A percentile compares a stretch with the other conserved stretches of the same genome.
phyloP scores from a whole-genome alignment of 2,329 filamentous ascomycete species.

The Penicillium rolfsii region DNA sequence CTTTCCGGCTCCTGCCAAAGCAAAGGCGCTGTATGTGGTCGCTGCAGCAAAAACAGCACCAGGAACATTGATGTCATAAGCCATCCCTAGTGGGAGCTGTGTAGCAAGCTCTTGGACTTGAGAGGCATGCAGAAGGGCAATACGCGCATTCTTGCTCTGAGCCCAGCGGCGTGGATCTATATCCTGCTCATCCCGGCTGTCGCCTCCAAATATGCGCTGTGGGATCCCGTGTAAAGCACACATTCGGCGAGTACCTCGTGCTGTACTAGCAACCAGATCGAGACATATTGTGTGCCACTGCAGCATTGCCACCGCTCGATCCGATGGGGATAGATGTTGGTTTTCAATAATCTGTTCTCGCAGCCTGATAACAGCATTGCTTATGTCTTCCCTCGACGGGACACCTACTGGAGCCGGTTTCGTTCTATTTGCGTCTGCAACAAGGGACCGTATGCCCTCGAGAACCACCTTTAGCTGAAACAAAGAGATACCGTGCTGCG shows the following conservation, averaged over 20 bases:
- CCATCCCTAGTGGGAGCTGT: conserved; percentile 10
- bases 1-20: conserved; percentile 1
- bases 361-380: background rate
- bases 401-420: conserved; percentile 1
- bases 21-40: conserved; percentile 10
- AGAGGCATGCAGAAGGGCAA: conserved; percentile 14
- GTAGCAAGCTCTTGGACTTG: conserved; percentile 15
- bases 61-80: conserved; percentile 18
- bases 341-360: background rate
- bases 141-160: conserved; percentile 10
- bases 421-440: conserved; percentile 3
- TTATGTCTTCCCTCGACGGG: background rate
- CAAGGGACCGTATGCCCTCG: conserved; percentile 1
- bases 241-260: conserved; percentile 15
- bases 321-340: background rate
- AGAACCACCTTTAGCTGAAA: background rate
- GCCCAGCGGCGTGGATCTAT: conserved; percentile 16
- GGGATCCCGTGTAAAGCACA: conserved; percentile 13
- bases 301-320: conserved; percentile 10
- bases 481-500: background rate
- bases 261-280: conserved; percentile 11
- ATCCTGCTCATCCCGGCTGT: conserved; percentile 9
- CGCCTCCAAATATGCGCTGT: conserved; percentile 18
- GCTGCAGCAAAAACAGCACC: conserved; percentile 18
- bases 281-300: conserved; percentile 22